Evolutionary conservation across 1,284 basidiomycete species (phyloP), one percentile per base, ranked within the genome.

Genomic region (Phellopilus nigrolimitatus): DNA sequence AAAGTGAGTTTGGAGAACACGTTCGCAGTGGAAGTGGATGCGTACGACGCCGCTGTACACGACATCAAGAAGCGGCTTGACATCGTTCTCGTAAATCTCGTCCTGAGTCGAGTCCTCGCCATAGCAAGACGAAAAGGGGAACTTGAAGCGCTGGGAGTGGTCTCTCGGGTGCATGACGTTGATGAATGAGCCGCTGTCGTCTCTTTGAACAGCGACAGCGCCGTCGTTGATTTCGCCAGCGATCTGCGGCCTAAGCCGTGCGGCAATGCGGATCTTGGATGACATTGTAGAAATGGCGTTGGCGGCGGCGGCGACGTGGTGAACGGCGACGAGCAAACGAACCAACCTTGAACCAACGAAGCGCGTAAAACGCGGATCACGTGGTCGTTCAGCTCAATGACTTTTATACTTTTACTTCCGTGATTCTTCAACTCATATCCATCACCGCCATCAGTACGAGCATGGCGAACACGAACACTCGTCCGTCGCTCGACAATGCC

Each of bases 111-210:
- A 79, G 37, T 66, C 62, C 51, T 80, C 73, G 57, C 77, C 84
- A 59, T 88, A 87, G 60, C 82, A 85, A 45, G 81, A 85, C 22
- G 82, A 73, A 57, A 88, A 79, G 79, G 82, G 83, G 62, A 86
- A 89, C 55, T 80, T 82, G 65, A 87, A 88, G 10, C 83, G 65
- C 61, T 86, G 81, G 15, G 70, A 69, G 0, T 71, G 59, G 60
- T 85, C 81, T 52, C 82, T 71, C 0, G 83, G 84, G 61, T 88
- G 88, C 25, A 75, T 68, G 5, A 88, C 81, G 22, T 69, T 72
- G 49, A 88, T 79, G 45, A 65, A 72, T 5, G 72, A 66, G n/a
- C 63, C 61, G 22, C 64, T 62, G 4, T 69, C 67, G 31, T 71
- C 67, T 2, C 64, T 50, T 48, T 74, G 74, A 27, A 88, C 72